These are phyloP conservation scores for Ceratobasidium sp. DNA, from an alignment of 1,284 basidiomycete genomes.

Conservation along the genomic window DNA sequence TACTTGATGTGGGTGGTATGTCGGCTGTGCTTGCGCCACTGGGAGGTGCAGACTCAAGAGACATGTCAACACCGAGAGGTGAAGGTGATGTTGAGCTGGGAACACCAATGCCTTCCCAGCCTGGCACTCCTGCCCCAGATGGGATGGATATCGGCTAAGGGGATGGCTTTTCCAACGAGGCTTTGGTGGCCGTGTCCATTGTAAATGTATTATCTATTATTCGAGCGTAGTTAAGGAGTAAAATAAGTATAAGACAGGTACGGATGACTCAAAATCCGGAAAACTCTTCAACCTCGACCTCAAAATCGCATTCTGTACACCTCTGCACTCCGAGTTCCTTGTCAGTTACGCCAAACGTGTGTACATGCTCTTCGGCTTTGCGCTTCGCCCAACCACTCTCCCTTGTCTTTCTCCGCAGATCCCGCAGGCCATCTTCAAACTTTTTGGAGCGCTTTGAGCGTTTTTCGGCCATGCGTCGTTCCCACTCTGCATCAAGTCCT, in stretches of 20 bases:
- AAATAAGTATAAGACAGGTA: background rate
- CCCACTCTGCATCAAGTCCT: constrained; percentile 91
- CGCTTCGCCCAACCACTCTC: constrained; percentile 91
- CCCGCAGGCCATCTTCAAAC: constrained; percentile 87
- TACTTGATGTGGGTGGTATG: constrained; percentile 33
- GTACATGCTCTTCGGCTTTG: constrained; percentile 88
- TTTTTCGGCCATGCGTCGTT: constrained; percentile 83
- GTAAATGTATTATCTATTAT: constrained; percentile 24
- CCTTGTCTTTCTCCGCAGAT: constrained; percentile 85
- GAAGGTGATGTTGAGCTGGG: constrained; percentile 34
- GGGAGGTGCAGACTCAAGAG: constrained; percentile 26
- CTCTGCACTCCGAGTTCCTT: constrained; percentile 71
- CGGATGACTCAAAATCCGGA: constrained; percentile 53
- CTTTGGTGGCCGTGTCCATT: background rate
- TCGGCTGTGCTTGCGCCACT: constrained; percentile 18
- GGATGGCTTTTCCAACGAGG: background rate
- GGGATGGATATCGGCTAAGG: constrained; percentile 36
- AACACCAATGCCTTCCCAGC: constrained; percentile 42
- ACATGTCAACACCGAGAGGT: constrained; percentile 39
- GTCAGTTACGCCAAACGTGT: constrained; percentile 78
- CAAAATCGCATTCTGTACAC: constrained; percentile 89
- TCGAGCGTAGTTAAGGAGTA: background rate
- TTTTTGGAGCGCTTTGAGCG: constrained; percentile 93
- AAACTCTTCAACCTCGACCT: constrained; percentile 86
- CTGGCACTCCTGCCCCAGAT: constrained; percentile 40